Evolutionary conservation across 2,329 filamentous ascomycete species (phyloP).

Genomic region (Dactylellina sp.): DNA sequence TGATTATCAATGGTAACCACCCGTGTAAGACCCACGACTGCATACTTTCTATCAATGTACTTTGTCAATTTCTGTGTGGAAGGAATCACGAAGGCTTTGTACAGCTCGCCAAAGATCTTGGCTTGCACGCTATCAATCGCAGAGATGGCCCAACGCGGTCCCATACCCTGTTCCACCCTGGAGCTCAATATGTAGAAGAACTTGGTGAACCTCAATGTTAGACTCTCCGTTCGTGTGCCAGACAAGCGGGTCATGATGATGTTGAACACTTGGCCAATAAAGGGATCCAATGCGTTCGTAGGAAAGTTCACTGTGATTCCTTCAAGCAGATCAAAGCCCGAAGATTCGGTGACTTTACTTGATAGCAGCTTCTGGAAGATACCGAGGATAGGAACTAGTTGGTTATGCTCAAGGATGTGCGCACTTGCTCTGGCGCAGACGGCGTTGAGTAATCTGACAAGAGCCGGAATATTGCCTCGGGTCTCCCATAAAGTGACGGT

Average conservation of each 20-base stretch:
- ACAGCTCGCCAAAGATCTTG: slow-evolving; percentile 83
- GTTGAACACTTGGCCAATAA: slow-evolving; percentile 82
- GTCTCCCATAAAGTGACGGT: slow-evolving; percentile 89
- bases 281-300: slow-evolving; percentile 76
- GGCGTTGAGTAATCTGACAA: slow-evolving; percentile 83
- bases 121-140: slow-evolving; percentile 84
- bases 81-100: slow-evolving; percentile 85
- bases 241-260: slow-evolving; percentile 80
- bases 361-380: slow-evolving; percentile 92
- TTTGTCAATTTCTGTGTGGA: slow-evolving; percentile 88
- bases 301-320: slow-evolving; percentile 79
- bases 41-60: slow-evolving; percentile 90
- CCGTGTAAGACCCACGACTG: slow-evolving; percentile 92
- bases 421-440: slow-evolving; percentile 82
- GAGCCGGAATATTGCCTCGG: slow-evolving; percentile 89
- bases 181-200: slow-evolving; percentile 95
- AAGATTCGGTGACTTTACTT: slow-evolving; percentile 83
- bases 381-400: slow-evolving; percentile 87
- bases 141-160: slow-evolving; percentile 89
- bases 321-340: slow-evolving; percentile 91
- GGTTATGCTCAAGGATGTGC: slow-evolving; percentile 78
- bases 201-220: slow-evolving; percentile 86
- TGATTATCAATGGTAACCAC: slow-evolving; percentile 82
- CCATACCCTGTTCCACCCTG: slow-evolving; percentile 81
- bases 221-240: slow-evolving; percentile 82